These are phyloP conservation scores for Coniochaeta sp. DNA, from an alignment of 2,329 filamentous ascomycete genomes.

Conservation along the genomic window DNA sequence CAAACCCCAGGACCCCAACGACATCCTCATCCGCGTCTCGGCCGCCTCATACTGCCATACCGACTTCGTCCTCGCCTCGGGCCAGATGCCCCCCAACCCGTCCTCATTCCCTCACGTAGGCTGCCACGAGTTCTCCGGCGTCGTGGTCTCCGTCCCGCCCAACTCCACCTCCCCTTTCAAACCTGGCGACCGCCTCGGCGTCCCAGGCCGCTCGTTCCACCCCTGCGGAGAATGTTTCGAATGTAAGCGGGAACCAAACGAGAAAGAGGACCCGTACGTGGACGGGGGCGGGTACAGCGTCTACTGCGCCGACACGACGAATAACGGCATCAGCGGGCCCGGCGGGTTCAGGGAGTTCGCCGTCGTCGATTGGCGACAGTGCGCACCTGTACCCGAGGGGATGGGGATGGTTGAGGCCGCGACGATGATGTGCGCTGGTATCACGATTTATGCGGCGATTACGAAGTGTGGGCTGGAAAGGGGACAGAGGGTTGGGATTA, in stretches of 20 bases:
- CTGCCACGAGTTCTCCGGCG: conserved; percentile 38
- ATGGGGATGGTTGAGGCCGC: conserved; percentile 29
- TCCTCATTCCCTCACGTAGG: conserved; percentile 33
- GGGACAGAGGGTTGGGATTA: conserved; percentile 28
- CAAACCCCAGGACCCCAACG: conserved; percentile 20
- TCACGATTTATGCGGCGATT: conserved; percentile 32
- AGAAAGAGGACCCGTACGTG: conserved; percentile 17
- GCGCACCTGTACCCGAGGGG: conserved; percentile 18
- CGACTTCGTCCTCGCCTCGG: conserved; percentile 19
- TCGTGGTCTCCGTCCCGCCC: conserved; percentile 24
- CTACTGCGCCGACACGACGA: conserved; percentile 22
- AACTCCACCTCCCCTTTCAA: conserved; percentile 8
- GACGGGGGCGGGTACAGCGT: conserved; percentile 32
- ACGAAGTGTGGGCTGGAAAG: conserved; percentile 23
- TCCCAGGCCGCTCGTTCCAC: conserved; percentile 32
- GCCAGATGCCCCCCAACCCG: conserved; percentile 22
- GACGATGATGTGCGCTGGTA: conserved; percentile 34
- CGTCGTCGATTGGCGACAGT: conserved; percentile 31
- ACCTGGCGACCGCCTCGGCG: conserved; percentile 27
- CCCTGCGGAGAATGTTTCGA: conserved; percentile 34
- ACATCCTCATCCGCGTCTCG: conserved; percentile 36
- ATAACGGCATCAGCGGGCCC: conserved; percentile 15
- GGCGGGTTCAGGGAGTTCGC: conserved; percentile 36
- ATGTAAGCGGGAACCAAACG: conserved; percentile 18
- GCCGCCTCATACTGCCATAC: conserved; percentile 42